Evolutionary conservation across 371 early-diverging fungal genomes (phyloP), one percentile per base, ranked within the genome.

Genomic region (Entomophthora muscae): DNA sequence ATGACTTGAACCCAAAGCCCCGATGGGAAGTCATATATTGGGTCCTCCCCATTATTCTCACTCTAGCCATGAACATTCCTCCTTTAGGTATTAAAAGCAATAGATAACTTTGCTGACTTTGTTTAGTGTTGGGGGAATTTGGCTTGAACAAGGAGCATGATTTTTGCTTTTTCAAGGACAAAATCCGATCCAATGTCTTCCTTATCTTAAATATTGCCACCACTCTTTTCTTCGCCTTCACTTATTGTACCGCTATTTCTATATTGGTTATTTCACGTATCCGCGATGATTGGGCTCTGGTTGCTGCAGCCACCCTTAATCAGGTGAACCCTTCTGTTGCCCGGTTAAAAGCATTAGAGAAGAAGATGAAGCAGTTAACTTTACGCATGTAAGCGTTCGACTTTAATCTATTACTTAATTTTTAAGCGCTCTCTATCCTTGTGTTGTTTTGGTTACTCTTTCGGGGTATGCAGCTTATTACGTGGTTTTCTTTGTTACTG

Each of bases 21-120:
- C 31, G n/a, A 17, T 32, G 33, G 61, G 33, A 61, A 51, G 30
- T 61, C 12, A 30, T 30, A 7, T 61, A 61, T 24, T 61, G 33
- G 61, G 33, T 21, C 2, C 13, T 27, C n/a, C 28, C 56, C 22
- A 13, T 55, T 7, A 24, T 55, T 55, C 12, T 55, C 12, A 12
- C 56, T 12, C 12, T 55, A 22, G 22, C n/a, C 56, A 12, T 55
- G 26, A 24, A n/a, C 24, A 21, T 55, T 12, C 55, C 55, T 24
- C 55, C 55, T 21, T 26, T 24, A 24, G 55, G 55, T 55, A 55
- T 5, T 51, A 55, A 21, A 10, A 24, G 10, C 26, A 21, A 26
- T 27, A 3, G 10, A 24, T 55, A 21, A 17, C 42, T 42, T 42
- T 5, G 10, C 55, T 21, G 22, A 3, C 12, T 26, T 10, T 26